Evolutionary conservation across 75 land plant species (phyloP).

Genomic region (Pseudotsuga menziesii): DNA sequence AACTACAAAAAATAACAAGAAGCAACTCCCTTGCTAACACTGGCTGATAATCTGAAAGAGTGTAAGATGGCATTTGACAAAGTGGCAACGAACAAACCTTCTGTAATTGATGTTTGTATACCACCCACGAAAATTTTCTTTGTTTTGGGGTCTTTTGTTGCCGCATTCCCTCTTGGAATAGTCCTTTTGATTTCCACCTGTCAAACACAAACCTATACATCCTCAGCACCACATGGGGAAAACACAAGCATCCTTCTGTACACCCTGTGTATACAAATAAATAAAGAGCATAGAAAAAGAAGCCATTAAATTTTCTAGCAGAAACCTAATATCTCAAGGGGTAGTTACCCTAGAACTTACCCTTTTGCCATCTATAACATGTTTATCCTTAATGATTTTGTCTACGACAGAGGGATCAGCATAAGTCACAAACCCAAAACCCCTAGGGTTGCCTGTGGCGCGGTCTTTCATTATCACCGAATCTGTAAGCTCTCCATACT

Average conservation of each 20-base stretch:
- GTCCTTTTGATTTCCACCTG: constrained; percentile 89
- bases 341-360: constrained; percentile 18
- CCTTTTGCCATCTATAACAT: constrained; percentile 44
- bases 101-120: constrained; percentile 63
- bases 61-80: neutral
- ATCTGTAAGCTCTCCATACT: constrained; percentile 53
- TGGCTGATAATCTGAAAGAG: too few relatives aligned
- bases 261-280: neutral
- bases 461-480: constrained; percentile 48
- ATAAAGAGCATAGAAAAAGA: neutral
- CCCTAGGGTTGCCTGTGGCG: constrained; percentile 41
- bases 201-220: constrained; percentile 7
- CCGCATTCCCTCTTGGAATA: constrained; percentile 63
- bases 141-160: constrained; percentile 70
- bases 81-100: constrained; percentile 40
- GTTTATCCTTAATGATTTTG: constrained; percentile 38
- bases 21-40: too few relatives aligned
- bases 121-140: constrained; percentile 96
- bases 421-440: constrained; percentile 50
- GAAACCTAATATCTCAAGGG: neutral
- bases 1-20: too few relatives aligned
- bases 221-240: neutral
- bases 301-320: neutral
- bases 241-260: neutral
- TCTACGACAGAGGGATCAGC: constrained; percentile 39